Evolutionary conservation across 75 land plant genomes (phyloP).

Genomic region (Cupressus sempervirens): DNA sequence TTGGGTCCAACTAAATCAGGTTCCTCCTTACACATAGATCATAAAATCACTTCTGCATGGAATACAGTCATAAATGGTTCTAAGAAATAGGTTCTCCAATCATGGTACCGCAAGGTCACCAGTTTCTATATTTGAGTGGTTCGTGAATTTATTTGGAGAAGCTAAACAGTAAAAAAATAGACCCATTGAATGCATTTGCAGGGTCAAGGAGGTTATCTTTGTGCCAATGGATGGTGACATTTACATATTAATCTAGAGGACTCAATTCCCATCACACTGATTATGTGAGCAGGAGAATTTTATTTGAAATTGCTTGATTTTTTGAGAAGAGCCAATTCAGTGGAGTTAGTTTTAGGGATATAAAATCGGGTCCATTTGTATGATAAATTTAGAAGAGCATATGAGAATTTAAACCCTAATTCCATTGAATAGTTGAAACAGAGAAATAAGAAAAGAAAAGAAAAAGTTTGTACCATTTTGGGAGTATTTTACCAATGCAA

Average conservation of each 20-base stretch:
- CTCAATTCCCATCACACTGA: slow-evolving; percentile 92
- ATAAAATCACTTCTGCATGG: slow-evolving; percentile 97
- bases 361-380: slow-evolving; percentile 73
- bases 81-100: slow-evolving; percentile 95
- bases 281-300: slow-evolving; percentile 85
- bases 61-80: slow-evolving; percentile 89
- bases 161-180: slow-evolving; percentile 30
- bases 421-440: slow-evolving; percentile 47
- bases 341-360: slow-evolving; percentile 81
- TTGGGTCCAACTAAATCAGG: slow-evolving; percentile 94
- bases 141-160: slow-evolving; percentile 43
- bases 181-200: slow-evolving; percentile 48
- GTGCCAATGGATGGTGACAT: slow-evolving; percentile 70
- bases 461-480: slow-evolving; percentile 59
- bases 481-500: slow-evolving; percentile 79
- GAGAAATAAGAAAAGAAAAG: slow-evolving; percentile 57
- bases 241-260: slow-evolving; percentile 90
- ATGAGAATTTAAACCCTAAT: slow-evolving; percentile 59
- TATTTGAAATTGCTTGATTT: slow-evolving; percentile 87
- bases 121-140: slow-evolving; percentile 51
- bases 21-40: slow-evolving; percentile 93
- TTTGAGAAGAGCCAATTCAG: slow-evolving; percentile 76
- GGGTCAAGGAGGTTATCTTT: slow-evolving; percentile 41
- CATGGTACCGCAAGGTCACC: slow-evolving; percentile 72
- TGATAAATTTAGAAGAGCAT: slow-evolving; percentile 63